Evolutionary conservation across 1,284 basidiomycete genomes (phyloP).

Genomic region (Cryptococcus hybrid): DNA sequence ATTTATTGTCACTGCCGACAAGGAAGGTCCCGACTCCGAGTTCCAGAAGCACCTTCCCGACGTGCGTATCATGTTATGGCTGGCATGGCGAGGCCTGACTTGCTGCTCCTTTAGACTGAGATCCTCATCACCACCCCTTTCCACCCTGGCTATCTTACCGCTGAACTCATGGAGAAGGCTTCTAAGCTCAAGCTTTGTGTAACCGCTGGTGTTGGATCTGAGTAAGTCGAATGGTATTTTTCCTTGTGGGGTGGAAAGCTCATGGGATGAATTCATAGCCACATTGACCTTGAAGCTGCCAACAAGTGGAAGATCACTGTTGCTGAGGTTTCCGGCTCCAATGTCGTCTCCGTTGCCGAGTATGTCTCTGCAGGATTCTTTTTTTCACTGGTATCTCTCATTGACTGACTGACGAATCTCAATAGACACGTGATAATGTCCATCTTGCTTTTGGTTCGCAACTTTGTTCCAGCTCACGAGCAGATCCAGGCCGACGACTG

Average conservation of each 20-base stretch:
- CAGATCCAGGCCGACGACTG: constrained; percentile 83
- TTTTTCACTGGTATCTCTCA: not conserved
- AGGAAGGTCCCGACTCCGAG: constrained; percentile 79
- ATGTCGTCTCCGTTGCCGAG: constrained; percentile 89
- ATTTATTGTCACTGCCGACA: constrained; percentile 68
- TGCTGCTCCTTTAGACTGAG: constrained; percentile 27
- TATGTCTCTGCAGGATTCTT: constrained; percentile 11
- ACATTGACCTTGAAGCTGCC: constrained; percentile 86
- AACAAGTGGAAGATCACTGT: constrained; percentile 81
- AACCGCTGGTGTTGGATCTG: constrained; percentile 92
- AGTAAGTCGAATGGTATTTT: constrained; percentile 39
- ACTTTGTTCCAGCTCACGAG: constrained; percentile 63
- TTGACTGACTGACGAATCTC: not conserved
- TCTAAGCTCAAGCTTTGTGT: constrained; percentile 89
- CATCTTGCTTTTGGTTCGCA: constrained; percentile 78
- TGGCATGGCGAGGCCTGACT: not conserved
- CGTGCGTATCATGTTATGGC: constrained; percentile 53
- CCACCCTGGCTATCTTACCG: constrained; percentile 84
- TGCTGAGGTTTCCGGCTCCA: constrained; percentile 75
- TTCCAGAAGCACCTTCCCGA: constrained; percentile 88
- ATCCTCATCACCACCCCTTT: constrained; percentile 78
- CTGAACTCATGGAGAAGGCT: constrained; percentile 72
- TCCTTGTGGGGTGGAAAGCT: too few relatives aligned
- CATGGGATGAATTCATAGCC: constrained; percentile 40
- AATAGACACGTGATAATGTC: constrained; percentile 70